Percentiles rank a stretch among this genome's conserved stretches.
These are phyloP conservation scores for Anthoceros angustus DNA, from an alignment of 225 moss, liverwort and hornwort species.

Conservation along the genomic window DNA sequence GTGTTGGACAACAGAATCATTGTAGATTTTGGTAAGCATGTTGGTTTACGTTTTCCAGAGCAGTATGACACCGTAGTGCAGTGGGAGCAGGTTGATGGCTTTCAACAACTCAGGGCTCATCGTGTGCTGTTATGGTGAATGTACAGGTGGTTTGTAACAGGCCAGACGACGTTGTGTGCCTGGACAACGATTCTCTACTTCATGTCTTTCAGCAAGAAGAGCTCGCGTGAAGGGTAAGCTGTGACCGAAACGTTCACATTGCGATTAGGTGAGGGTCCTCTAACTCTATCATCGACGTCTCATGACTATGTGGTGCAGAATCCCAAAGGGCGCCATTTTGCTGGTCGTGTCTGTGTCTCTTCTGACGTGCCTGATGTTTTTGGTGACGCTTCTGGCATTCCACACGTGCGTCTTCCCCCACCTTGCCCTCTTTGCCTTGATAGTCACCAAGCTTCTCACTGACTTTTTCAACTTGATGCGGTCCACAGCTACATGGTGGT, in stretches of 20 bases:
- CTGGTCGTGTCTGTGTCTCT: slow-evolving; percentile 52
- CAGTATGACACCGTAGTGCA: neutral
- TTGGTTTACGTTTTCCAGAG: neutral
- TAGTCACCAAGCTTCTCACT: neutral
- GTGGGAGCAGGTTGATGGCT: neutral
- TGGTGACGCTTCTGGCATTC: slow-evolving; percentile 64
- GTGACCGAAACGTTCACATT: neutral
- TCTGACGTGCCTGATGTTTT: slow-evolving; percentile 49
- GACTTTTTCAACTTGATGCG: neutral
- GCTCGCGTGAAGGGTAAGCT: slow-evolving; percentile 23
- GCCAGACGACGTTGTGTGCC: slow-evolving; percentile 48
- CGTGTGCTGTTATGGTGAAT: too few relatives aligned
- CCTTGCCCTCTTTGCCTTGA: neutral
- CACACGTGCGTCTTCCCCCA: slow-evolving; percentile 28
- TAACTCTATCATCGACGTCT: neutral
- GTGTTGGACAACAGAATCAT: slow-evolving; percentile 86
- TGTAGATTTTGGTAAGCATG: slow-evolving; percentile 55
- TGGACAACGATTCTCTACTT: slow-evolving; percentile 76
- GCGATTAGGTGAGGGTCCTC: neutral
- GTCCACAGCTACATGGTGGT: slow-evolving; percentile 24
- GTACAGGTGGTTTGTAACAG: slow-evolving; percentile 69
- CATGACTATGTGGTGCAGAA: slow-evolving; percentile 14
- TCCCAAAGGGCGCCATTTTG: slow-evolving; percentile 33
- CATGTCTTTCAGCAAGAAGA: slow-evolving; percentile 36
- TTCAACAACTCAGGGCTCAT: too few relatives aligned